Percentiles rank a stretch among this genome's conserved stretches.
Evolutionary conservation across 768 basidiomycete genomes (phyloP).

Genomic region (Rhizopogon roseolus): DNA sequence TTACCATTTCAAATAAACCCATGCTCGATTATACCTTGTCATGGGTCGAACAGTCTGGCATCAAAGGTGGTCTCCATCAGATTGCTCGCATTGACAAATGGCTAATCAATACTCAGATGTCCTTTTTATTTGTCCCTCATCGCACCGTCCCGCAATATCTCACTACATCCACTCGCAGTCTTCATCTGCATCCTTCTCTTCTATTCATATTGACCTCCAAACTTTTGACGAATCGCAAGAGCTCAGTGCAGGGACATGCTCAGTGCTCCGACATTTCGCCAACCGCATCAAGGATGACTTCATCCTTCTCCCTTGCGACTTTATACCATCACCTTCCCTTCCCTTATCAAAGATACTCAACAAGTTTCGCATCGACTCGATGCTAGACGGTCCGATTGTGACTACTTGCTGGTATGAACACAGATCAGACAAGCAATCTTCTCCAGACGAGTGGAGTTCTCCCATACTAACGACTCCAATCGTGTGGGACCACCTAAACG

Average conservation of each 20-base stretch:
- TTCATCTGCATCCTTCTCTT: conserved; percentile 52
- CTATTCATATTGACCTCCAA: conserved; percentile 72
- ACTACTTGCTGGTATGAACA: conserved; percentile 64
- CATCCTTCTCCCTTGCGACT: conserved; percentile 87
- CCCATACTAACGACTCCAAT: conserved; percentile 45
- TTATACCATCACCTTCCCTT: conserved; percentile 74
- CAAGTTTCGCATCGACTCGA: conserved; percentile 72
- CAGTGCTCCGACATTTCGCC: conserved; percentile 73
- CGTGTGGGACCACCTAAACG: conserved; percentile 61
- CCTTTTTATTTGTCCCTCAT: conserved; percentile 76
- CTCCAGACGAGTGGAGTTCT: conserved; percentile 65
- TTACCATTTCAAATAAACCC: conserved; percentile 85
- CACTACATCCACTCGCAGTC: conserved; percentile 82
- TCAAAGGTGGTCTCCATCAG: conserved; percentile 51
- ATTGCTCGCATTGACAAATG: conserved; percentile 3
- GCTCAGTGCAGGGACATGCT: conserved; percentile 63
- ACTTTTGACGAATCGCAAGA: conserved; percentile 74
- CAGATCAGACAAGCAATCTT: conserved; percentile 47
- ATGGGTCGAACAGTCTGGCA: conserved; percentile 86
- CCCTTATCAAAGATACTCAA: conserved; percentile 68
- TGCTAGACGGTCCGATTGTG: conserved; percentile 58
- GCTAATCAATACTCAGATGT: conserved; percentile 51
- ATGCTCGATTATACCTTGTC: conserved; percentile 78
- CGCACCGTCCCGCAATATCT: conserved; percentile 71
- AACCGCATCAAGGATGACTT: conserved; percentile 79